A percentile compares a stretch with the other conserved stretches of the same genome.
phyloP scores from a whole-genome alignment of 2,329 filamentous ascomycete species.

The Cladosporium oxysporum region DNA sequence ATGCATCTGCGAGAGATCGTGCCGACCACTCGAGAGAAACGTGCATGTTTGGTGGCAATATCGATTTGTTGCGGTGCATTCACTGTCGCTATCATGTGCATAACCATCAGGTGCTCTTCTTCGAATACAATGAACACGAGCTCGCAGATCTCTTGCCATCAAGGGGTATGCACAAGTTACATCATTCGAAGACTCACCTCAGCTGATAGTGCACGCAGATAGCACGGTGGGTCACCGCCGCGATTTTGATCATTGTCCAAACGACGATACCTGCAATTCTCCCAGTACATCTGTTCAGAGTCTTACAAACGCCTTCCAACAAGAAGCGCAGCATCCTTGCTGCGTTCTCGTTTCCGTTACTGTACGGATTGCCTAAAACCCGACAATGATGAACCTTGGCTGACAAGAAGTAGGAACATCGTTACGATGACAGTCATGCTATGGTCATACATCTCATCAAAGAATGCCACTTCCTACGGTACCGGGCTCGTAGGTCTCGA shows the following conservation, averaged over 20 bases:
- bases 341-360: neutral
- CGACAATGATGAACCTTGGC: neutral
- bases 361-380: neutral
- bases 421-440: neutral
- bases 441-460: neutral
- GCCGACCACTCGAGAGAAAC: neutral
- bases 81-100: neutral
- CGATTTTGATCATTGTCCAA: neutral
- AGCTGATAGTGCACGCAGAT: neutral
- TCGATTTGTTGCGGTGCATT: neutral
- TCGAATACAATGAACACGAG: neutral
- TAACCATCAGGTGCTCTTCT: neutral
- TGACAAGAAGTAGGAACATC: neutral
- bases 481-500: neutral
- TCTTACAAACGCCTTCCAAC: neutral
- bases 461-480: neutral
- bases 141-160: neutral
- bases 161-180: neutral
- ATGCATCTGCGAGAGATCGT: neutral
- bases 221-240: neutral
- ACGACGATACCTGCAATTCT: neutral
- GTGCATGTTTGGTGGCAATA: neutral
- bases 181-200: neutral
- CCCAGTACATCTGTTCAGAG: neutral
- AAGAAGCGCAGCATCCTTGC: neutral